Evolutionary conservation across 768 basidiomycete species (phyloP), one percentile per base, ranked within the genome.

Genomic region (Cystofilobasidium macerans): DNA sequence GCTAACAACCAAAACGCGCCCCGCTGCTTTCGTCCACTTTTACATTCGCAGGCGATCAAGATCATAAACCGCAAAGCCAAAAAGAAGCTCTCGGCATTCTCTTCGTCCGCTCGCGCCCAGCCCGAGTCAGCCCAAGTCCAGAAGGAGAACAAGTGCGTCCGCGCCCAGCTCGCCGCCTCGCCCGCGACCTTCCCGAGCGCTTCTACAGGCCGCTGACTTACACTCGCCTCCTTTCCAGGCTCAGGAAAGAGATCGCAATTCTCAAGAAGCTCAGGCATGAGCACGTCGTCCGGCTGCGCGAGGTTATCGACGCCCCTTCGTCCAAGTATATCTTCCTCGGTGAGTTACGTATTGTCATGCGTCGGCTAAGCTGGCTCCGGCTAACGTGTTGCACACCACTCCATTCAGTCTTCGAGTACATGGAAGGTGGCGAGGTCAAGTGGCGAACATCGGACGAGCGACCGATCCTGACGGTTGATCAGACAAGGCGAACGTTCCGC

Each of bases 371-470:
- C 42, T 42, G 42, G 22, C 42, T 8, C 8, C n/a, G 4, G 12
- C 26, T 43, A 43, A 59, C 38, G 35, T 45, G n/a, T 33, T 48
- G 20, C 35, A 5, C 35, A 69, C 26, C 69, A 20, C n/a, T n/a
- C n/a, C n/a, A n/a, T n/a, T n/a, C 71, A 94, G 92, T 97, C 40
- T 88, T 99, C 84, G 95, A 99, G 73, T 97, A 89, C 76, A 86
- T 95, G 69, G 87, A 85, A 14, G 92, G 93, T 14, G 95, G 95
- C 28, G 93, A 98, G 77, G 85, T 99, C 48, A 87, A 86, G 73
- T 98, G 95, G 94, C 81, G 84, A 65, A 82, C 83, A 60, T 73
- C 77, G 9, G 74, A 82, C 24, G 77, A 83, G 64, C 77, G 81
- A 45, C 95, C 95, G 24, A 80, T 87, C n/a, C 78, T 97, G 63